These are phyloP conservation scores for Nitzschia palea DNA, from an alignment of 108 stramenopile genomes.

Conservation along the genomic window DNA sequence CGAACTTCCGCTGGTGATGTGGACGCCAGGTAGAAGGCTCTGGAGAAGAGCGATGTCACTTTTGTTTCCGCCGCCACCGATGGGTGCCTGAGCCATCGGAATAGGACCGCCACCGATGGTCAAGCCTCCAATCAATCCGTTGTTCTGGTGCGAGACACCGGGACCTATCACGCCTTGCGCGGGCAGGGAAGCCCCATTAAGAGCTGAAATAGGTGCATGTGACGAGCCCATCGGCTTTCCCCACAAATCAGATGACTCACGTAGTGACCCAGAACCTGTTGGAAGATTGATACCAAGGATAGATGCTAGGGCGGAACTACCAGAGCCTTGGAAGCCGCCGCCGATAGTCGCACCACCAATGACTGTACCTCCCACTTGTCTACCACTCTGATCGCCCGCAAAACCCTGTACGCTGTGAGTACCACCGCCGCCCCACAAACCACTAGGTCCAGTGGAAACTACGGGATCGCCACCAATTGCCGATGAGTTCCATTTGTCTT, in stretches of 20 bases:
- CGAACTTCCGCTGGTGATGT: slow-evolving; percentile 57
- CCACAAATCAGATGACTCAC: slow-evolving; percentile 47
- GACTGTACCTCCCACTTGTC: slow-evolving; percentile 37
- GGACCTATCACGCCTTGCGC: slow-evolving; percentile 48
- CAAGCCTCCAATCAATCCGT: slow-evolving; percentile 54
- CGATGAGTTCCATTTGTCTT: slow-evolving; percentile 46
- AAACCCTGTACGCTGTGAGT: neutral
- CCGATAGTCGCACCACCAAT: slow-evolving; percentile 39
- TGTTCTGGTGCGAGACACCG: slow-evolving; percentile 16
- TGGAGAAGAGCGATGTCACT: slow-evolving; percentile 87
- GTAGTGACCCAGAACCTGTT: slow-evolving; percentile 75
- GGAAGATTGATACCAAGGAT: slow-evolving; percentile 85
- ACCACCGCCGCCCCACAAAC: slow-evolving; percentile 27
- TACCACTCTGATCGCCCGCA: slow-evolving; percentile 2
- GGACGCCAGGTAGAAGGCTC: slow-evolving; percentile 81
- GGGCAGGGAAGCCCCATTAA: slow-evolving; percentile 48
- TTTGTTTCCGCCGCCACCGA: slow-evolving; percentile 39
- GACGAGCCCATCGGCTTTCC: slow-evolving; percentile 11
- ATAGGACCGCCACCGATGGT: slow-evolving; percentile 53
- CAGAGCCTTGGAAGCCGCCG: slow-evolving; percentile 39
- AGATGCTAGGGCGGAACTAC: slow-evolving; percentile 80
- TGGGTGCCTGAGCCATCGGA: slow-evolving; percentile 8
- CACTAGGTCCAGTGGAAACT: slow-evolving; percentile 13
- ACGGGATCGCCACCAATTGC: slow-evolving; percentile 15
- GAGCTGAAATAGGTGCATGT: slow-evolving; percentile 46